Conservation (phyloP, 108 stramenopile genomes). For the Cyclostephanos invisitatus region DNA sequence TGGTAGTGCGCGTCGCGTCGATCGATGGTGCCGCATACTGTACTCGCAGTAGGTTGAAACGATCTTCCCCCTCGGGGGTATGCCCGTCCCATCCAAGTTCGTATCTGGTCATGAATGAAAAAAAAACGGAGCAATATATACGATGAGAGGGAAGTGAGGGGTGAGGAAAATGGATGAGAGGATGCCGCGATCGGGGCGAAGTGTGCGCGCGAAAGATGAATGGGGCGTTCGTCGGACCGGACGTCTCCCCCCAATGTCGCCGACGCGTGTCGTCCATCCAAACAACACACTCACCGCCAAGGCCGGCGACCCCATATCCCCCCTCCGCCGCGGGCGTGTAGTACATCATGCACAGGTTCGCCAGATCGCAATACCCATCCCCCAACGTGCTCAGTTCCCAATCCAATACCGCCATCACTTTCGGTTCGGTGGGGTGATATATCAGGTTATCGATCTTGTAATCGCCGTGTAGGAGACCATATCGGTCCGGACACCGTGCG, state of each 20-base stretch:
- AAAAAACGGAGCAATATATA: no score
- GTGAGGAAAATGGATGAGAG: background rate
- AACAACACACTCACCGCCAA: slow-evolving; percentile 47
- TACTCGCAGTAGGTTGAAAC: slow-evolving; percentile 53
- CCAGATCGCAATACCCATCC: slow-evolving; percentile 91
- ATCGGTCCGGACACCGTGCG: slow-evolving; percentile 53
- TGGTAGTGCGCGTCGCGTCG: background rate
- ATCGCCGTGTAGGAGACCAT: slow-evolving; percentile 91
- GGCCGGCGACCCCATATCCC: slow-evolving; percentile 63
- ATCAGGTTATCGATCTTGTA: slow-evolving; percentile 97
- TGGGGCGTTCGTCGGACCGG: no score
- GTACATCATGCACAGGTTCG: slow-evolving; percentile 91
- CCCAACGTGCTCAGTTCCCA: slow-evolving; percentile 97
- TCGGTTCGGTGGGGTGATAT: slow-evolving; percentile 88
- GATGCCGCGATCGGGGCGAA: background rate
- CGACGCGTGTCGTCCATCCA: no score
- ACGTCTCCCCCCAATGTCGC: no score
- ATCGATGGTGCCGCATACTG: slow-evolving; percentile 2
- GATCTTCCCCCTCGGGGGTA: slow-evolving; percentile 69
- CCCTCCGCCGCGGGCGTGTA: slow-evolving; percentile 61
- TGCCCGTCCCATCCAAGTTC: slow-evolving; percentile 55
- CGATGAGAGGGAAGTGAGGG: background rate
- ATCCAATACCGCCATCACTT: slow-evolving; percentile 93
- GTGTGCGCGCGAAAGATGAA: no score
- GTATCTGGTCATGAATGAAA: slow-evolving; percentile 10